Evolutionary conservation across 1,284 basidiomycete species (phyloP), one percentile per base, ranked within the genome.

Genomic region (Ceratobasidium sp.): DNA sequence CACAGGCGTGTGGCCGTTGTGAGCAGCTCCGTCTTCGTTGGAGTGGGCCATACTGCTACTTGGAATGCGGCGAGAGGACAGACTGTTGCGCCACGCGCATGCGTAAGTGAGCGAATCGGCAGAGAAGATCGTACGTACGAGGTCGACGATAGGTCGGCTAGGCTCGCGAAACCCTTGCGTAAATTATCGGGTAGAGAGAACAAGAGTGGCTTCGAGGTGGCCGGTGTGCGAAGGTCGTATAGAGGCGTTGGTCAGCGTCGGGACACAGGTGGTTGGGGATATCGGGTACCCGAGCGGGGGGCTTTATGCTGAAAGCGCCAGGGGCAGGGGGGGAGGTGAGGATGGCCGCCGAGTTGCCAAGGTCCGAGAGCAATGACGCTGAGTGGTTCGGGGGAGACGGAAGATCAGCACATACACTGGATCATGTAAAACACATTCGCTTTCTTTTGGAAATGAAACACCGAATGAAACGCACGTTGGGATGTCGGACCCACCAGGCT

Each of bases 381-480:
- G 20, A 23, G 20, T 52, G 65, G 41, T 48, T 67, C 41, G 33
- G 68, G 35, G 59, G 46, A 57, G 18, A 64, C 46, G 48, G 55
- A 50, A 48, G 20, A 74, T 74, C 71, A 74, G 60, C 71, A 74
- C 60, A 50, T 20, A 55, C 23, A 41, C 71, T 52, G 71, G 71
- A 74, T 74, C 71, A 74, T 74, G 59, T 65, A 62, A 74, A 74
- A 74, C 71, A 65, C 67, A 41, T 50, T 73, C 69, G 44, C 48
- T 33, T 18, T 27, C 33, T 27, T 60, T 73, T 73, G 35, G 38
- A 55, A 73, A 60, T 50, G 52, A 35, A 73, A 46, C 68, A 30
- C 33, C 4, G 38, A 52, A 69, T 69, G 69, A 71, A 71, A 71
- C 69, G n/a, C 50, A n/a, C 20, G 66, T 1, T 12, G 14, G 4